Base-by-base conservation (phyloP, 2,329 filamentous ascomycete genomes). In the Ascocoryne sarcoides region DNA sequence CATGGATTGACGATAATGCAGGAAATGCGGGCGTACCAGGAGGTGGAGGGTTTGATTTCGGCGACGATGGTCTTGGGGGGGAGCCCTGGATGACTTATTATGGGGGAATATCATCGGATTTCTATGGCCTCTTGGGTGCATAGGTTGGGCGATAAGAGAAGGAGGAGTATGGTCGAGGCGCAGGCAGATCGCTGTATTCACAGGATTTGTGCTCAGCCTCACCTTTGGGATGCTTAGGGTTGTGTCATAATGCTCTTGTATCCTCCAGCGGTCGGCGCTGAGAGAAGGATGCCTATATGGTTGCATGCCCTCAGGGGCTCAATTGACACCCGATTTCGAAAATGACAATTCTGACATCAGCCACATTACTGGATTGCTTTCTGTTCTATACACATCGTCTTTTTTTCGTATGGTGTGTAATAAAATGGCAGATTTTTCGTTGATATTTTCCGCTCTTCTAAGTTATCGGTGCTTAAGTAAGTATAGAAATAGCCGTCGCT, bases 41-140 rank as follows among this genome's bases (percentile, higher is more conserved):
- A n/a, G 58, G 55, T 9, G 57, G 56, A 18, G 60, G 61, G 4
- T 57, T 62, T 33, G 60, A 60, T 16, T 57, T 54, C 38, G 58
- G 60, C 16, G 63, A 64, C 39, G 60, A 62, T 47, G 56, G 56
- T 43, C 54, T 47, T 48, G 54, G 59, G 32, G 48, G 61, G 53
- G 60, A 47, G 56, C 84, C 9, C 66, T 95, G 32, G 90, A 96
- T 56, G 82, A 93, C 55, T 76, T 95, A 67, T 70, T 96, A 43
- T 84, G 82, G 64, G 92, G 89, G 4, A 86, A 92, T 61, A 67
- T 93, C 44, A 84, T 92, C 55, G 92, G 92, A 0, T 98, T 96
- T 68, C 84, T 98, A 60, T 96, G 90, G 77, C 92, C 92, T 3
- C 63, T 96, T 8, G 90, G 86, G 0, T 88, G 85, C 54, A 67